These are phyloP conservation scores for Lactifluus rugatus DNA, from an alignment of 768 basidiomycete genomes.

Conservation along the genomic window DNA sequence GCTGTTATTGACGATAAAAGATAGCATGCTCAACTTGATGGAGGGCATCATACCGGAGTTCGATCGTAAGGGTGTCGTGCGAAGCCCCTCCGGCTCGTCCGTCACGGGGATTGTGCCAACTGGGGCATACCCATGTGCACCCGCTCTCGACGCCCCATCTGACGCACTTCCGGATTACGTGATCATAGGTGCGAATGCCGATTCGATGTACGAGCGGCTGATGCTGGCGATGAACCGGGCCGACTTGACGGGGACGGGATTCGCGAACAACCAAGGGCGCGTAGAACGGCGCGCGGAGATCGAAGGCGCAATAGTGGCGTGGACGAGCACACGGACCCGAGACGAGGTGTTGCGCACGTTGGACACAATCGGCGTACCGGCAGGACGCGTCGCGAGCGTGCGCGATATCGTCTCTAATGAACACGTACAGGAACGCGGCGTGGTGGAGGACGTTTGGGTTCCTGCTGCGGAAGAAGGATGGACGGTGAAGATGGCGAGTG, in stretches of 20 bases:
- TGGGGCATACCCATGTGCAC: slow-evolving; percentile 61
- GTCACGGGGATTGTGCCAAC: slow-evolving; percentile 70
- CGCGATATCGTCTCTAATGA: slow-evolving; percentile 52
- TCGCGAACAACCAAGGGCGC: slow-evolving; percentile 35
- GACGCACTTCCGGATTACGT: slow-evolving; percentile 39
- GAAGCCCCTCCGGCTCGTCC: slow-evolving; percentile 66
- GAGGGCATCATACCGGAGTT: slow-evolving; percentile 70
- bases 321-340: slow-evolving; percentile 42
- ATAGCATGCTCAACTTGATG: slow-evolving; percentile 68
- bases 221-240: slow-evolving; percentile 51
- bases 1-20: background rate
- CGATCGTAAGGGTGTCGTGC: slow-evolving; percentile 61
- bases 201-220: slow-evolving; percentile 56
- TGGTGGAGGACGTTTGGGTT: slow-evolving; percentile 52
- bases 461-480: slow-evolving; percentile 33
- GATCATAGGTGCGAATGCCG: slow-evolving; percentile 66
- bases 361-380: slow-evolving; percentile 47
- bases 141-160: slow-evolving; percentile 32
- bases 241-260: slow-evolving; percentile 49
- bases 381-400: slow-evolving; percentile 53
- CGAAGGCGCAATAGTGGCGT: slow-evolving; percentile 49
- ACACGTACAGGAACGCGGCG: slow-evolving; percentile 44
- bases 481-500: slow-evolving; percentile 59
- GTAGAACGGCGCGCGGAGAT: slow-evolving; percentile 40
- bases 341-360: slow-evolving; percentile 46